Percentiles rank a stretch among this genome's conserved stretches.
Evolutionary conservation across 371 early-diverging fungal genomes (phyloP).

Genomic region (Sanchytrium tribonematis): DNA sequence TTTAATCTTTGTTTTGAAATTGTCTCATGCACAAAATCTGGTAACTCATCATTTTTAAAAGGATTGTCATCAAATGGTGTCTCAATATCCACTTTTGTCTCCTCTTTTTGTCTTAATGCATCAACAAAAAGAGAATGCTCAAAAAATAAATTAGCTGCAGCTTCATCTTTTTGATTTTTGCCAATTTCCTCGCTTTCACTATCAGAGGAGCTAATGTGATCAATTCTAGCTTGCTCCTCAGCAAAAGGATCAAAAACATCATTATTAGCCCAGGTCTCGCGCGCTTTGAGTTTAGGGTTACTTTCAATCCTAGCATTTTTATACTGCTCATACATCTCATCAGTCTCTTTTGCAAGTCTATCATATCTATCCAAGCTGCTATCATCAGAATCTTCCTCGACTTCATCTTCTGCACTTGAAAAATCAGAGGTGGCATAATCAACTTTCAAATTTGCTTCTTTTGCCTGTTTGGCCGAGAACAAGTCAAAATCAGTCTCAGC

Average conservation of each 20-base stretch:
- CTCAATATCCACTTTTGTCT: not conserved
- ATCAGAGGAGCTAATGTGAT: not conserved
- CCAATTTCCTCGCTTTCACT: not conserved
- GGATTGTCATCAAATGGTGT: not conserved
- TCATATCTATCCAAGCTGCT: not conserved
- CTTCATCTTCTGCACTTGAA: constrained; percentile 9
- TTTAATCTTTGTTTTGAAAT: not conserved
- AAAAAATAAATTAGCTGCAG: not conserved
- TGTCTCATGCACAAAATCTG: not conserved
- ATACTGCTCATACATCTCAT: constrained; percentile 1
- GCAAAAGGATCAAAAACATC: constrained; percentile 5
- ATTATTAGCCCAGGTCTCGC: constrained; percentile 9
- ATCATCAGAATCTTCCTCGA: constrained; percentile 2
- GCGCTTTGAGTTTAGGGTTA: constrained; percentile 9
- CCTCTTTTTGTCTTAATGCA: not conserved
- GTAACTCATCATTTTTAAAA: not conserved
- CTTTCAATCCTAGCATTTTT: not conserved
- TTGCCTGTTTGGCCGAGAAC: not conserved
- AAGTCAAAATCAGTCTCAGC: constrained; percentile 4
- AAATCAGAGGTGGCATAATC: not conserved
- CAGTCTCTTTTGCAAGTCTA: not conserved
- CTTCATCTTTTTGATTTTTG: not conserved
- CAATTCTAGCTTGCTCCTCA: not conserved
- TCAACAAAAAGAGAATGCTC: not conserved
- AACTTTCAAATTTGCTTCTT: constrained; percentile 1